phyloP scores from a whole-genome alignment of 768 basidiomycete species.

The Coprinopsis sp. region DNA sequence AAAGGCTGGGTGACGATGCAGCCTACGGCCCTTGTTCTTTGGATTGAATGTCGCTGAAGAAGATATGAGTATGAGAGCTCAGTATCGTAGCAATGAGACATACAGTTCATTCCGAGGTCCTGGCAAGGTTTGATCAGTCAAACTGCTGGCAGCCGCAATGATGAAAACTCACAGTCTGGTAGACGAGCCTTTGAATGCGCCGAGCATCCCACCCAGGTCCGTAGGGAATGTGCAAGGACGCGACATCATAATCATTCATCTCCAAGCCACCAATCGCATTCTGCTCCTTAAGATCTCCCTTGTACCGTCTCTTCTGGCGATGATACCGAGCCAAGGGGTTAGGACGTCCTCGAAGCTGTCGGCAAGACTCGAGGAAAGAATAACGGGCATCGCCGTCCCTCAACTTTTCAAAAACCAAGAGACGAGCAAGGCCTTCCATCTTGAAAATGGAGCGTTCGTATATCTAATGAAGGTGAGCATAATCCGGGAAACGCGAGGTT shows the following conservation, averaged over 20 bases:
- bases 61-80: neutral
- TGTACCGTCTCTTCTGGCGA: slow-evolving; percentile 38
- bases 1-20: slow-evolving; percentile 62
- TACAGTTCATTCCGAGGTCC: slow-evolving; percentile 60
- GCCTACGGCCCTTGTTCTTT: slow-evolving; percentile 51
- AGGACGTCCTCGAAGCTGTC: slow-evolving; percentile 48
- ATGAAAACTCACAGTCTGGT: slow-evolving; percentile 49
- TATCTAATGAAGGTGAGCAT: slow-evolving; percentile 35
- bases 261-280: slow-evolving; percentile 39
- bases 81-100: slow-evolving; percentile 8
- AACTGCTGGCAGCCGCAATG: too few species aligned
- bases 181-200: slow-evolving; percentile 52
- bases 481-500: too few species aligned
- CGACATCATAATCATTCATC: slow-evolving; percentile 55
- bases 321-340: slow-evolving; percentile 23
- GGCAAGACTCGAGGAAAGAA: slow-evolving; percentile 43
- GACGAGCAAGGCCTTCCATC: slow-evolving; percentile 56
- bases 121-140: slow-evolving; percentile 17
- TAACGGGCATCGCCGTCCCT: slow-evolving; percentile 38
- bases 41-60: slow-evolving; percentile 47
- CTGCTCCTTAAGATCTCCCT: slow-evolving; percentile 52
- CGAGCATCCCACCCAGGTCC: slow-evolving; percentile 56
- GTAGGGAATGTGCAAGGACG: slow-evolving; percentile 54
- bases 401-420: slow-evolving; percentile 60
- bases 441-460: slow-evolving; percentile 54